Evolutionary conservation across 352 stramenopile genomes (phyloP).

Genomic region (Blastocystis sp.): DNA sequence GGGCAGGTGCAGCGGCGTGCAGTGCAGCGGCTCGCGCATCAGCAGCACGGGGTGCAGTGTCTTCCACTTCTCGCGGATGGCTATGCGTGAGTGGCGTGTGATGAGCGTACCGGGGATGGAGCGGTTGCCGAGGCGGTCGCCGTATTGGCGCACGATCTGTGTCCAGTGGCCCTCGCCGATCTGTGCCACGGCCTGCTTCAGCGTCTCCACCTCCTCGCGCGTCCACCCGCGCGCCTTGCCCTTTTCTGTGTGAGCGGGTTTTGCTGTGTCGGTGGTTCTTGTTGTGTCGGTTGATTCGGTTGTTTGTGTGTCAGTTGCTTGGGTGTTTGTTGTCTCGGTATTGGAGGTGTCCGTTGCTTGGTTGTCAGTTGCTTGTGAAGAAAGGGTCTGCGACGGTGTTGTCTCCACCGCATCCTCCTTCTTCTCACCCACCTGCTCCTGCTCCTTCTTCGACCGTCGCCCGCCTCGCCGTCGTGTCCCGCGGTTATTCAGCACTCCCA

Average conservation of each 20-base stretch:
- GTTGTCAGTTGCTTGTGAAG: neutral
- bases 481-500: neutral
- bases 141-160: neutral
- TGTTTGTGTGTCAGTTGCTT: neutral
- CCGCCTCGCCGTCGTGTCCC: neutral
- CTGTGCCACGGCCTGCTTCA: slow-evolving; percentile 2
- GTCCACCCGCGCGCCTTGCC: neutral
- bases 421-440: neutral
- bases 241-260: neutral
- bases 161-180: slow-evolving; percentile 48
- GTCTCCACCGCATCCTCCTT: neutral
- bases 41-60: neutral
- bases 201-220: neutral
- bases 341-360: neutral
- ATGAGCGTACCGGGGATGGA: neutral
- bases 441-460: neutral
- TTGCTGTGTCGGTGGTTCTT: neutral
- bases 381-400: too few relatives aligned
- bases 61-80: slow-evolving; percentile 51
- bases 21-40: too few relatives aligned
- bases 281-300: neutral
- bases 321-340: neutral
- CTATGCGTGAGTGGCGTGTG: neutral
- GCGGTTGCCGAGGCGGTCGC: slow-evolving; percentile 9
- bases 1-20: neutral